Evolutionary conservation across 495 filamentous ascomycete species (phyloP), one percentile per base, ranked within the genome.

Genomic region (Penicillium cinerascens): DNA sequence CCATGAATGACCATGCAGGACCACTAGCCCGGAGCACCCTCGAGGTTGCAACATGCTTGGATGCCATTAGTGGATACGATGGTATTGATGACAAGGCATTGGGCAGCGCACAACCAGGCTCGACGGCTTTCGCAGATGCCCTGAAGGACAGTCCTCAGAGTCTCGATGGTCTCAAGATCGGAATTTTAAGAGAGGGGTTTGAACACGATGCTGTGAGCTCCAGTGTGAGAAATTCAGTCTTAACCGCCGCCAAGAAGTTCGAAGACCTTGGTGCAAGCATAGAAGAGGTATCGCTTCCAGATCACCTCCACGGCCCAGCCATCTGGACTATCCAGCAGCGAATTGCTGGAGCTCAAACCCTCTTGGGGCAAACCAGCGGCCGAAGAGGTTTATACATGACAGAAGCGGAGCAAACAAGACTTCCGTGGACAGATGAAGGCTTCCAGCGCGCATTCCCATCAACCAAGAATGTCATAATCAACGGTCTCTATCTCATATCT

Each of bases 11-110:
- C 49, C 77, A 78, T 43, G 63, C 56, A 13, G 78, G 77, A 0
- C 78, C 78, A 1, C 74, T 83, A 64, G 63, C 78, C 5, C 69
- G 62, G 29, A 80, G 58, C 5, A 75, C 77, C 0, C 59, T 76
- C 17, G 82, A 85, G 17, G 68, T 67, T 44, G 81, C 82, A 6
- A 44, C 61, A 21, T 71, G 80, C 16, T 67, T 83, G 11, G 72
- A 82, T 50, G 73, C 67, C 0, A 77, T 85, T 44, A 72, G 75
- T 25, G 82, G 80, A 7, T 72, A 72, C 20, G 82, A 85, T 51
- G 77, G 77, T 2, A 78, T 82, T 39, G 82, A 85, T 54, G 81
- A 83, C 54, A 67, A 78, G 7, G 71, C 73, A 35, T 10, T 76
- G n/a, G 59, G 69, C n/a, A 66, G 72, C 45, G 65, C 74, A 8